A percentile compares a stretch with the other conserved stretches of the same genome.
Evolutionary conservation across 1,284 basidiomycete species (phyloP).

Genomic region (Melampsora abietis-canadensis): DNA sequence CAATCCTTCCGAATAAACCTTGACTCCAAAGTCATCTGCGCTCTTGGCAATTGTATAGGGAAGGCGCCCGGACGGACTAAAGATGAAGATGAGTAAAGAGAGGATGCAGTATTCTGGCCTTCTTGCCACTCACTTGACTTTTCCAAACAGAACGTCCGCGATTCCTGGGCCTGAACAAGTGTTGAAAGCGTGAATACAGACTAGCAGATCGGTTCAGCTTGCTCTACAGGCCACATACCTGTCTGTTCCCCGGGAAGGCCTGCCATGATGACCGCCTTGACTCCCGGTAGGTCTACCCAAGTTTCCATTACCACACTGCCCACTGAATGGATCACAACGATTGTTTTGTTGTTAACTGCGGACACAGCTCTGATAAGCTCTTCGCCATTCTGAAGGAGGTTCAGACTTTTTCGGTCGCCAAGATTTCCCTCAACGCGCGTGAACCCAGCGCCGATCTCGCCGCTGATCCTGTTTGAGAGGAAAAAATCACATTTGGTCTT

Average conservation of each 20-base stretch:
- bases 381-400: slow-evolving; percentile 53
- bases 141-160: slow-evolving; percentile 38
- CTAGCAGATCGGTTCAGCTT: slow-evolving; percentile 29
- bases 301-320: slow-evolving; percentile 47
- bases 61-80: slow-evolving; percentile 28
- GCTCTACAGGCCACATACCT: slow-evolving; percentile 16
- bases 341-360: slow-evolving; percentile 63
- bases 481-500: not conserved
- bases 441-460: not conserved
- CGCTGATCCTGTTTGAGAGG: not conserved
- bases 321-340: slow-evolving; percentile 70
- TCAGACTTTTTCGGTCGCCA: slow-evolving; percentile 50
- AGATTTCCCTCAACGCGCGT: not conserved
- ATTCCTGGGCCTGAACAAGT: slow-evolving; percentile 55
- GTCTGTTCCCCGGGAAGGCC: slow-evolving; percentile 33
- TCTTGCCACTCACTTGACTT: slow-evolving; percentile 55
- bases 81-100: slow-evolving; percentile 61
- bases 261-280: slow-evolving; percentile 34
- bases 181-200: slow-evolving; percentile 48
- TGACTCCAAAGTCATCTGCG: slow-evolving; percentile 25
- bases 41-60: slow-evolving; percentile 44
- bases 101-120: slow-evolving; percentile 59
- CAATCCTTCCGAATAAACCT: slow-evolving; percentile 1
- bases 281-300: slow-evolving; percentile 39
- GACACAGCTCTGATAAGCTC: slow-evolving; percentile 54